phyloP scores from a whole-genome alignment of 345 rosid genomes.

The Litchi chinensis region DNA sequence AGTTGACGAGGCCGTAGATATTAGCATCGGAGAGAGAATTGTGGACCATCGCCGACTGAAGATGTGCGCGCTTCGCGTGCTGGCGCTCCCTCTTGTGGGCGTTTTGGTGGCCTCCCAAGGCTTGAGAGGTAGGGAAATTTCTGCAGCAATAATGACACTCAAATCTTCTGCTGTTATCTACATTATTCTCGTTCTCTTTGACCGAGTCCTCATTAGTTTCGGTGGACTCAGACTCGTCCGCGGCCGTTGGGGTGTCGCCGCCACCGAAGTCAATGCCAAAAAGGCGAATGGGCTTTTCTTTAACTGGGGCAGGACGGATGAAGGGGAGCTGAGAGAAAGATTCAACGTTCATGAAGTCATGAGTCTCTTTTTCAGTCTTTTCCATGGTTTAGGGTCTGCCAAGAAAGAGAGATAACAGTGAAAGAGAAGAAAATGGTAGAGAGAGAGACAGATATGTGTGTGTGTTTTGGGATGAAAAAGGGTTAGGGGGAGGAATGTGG shows the following conservation, averaged over 20 bases:
- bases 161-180: slow-evolving; percentile 63
- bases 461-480: neutral
- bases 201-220: slow-evolving; percentile 43
- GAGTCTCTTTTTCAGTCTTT: slow-evolving; percentile 47
- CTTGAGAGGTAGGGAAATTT: slow-evolving; percentile 98
- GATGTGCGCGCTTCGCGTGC: slow-evolving; percentile 83
- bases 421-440: neutral
- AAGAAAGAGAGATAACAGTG: neutral
- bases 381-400: slow-evolving; percentile 14
- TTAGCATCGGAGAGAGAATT: slow-evolving; percentile 53
- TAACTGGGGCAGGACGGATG: slow-evolving; percentile 67
- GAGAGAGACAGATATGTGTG: neutral
- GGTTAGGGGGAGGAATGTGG: neutral
- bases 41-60: slow-evolving; percentile 69
- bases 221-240: slow-evolving; percentile 32
- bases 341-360: slow-evolving; percentile 65
- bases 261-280: slow-evolving; percentile 81
- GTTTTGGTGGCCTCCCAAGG: slow-evolving; percentile 98
- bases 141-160: slow-evolving; percentile 96
- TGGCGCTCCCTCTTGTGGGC: slow-evolving; percentile 99
- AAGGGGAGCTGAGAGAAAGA: slow-evolving; percentile 66
- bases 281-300: slow-evolving; percentile 74
- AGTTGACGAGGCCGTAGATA: slow-evolving; percentile 57
- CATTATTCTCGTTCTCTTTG: slow-evolving; percentile 36
- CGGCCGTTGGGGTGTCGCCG: slow-evolving; percentile 14